A percentile compares a stretch with the other conserved stretches of the same genome.
phyloP scores from a whole-genome alignment of 2,329 filamentous ascomycete genomes.

The Calonectria hawksworthii region DNA sequence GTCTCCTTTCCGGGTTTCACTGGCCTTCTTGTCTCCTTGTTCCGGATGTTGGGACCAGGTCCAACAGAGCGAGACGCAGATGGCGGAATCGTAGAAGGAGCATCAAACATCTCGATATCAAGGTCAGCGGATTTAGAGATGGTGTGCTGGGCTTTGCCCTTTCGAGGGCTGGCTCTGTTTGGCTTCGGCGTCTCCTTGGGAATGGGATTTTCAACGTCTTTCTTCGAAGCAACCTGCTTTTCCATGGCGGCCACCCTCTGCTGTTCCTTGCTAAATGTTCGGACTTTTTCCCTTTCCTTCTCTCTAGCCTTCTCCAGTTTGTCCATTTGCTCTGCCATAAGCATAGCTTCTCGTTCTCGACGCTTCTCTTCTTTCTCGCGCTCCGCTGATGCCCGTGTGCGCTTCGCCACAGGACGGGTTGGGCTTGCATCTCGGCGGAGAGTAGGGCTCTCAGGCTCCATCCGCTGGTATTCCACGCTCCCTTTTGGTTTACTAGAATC shows the following conservation, averaged over 20 bases:
- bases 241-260: slow-evolving; percentile 68
- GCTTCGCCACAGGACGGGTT: slow-evolving; percentile 58
- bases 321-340: slow-evolving; percentile 70
- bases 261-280: slow-evolving; percentile 70
- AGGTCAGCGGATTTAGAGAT: slow-evolving; percentile 47
- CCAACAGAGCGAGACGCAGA: slow-evolving; percentile 68
- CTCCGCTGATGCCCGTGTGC: slow-evolving; percentile 71
- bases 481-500: slow-evolving; percentile 58
- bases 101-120: slow-evolving; percentile 71
- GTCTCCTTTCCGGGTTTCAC: slow-evolving; percentile 74
- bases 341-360: slow-evolving; percentile 74
- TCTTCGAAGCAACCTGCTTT: slow-evolving; percentile 66
- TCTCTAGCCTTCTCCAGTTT: slow-evolving; percentile 78
- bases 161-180: slow-evolving; percentile 67
- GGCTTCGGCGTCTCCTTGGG: slow-evolving; percentile 60
- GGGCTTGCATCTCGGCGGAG: slow-evolving; percentile 54
- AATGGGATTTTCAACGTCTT: slow-evolving; percentile 62
- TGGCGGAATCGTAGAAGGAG: slow-evolving; percentile 67
- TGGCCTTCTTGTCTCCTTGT: slow-evolving; percentile 70
- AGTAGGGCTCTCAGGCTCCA: slow-evolving; percentile 28
- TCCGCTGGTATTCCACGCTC: slow-evolving; percentile 39
- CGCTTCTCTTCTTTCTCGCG: slow-evolving; percentile 76
- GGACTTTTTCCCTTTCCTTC: slow-evolving; percentile 78
- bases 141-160: slow-evolving; percentile 54
- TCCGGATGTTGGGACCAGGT: slow-evolving; percentile 62